phyloP scores from a whole-genome alignment of 2,329 filamentous ascomycete species.

The Ceratocystis harringtonii region DNA sequence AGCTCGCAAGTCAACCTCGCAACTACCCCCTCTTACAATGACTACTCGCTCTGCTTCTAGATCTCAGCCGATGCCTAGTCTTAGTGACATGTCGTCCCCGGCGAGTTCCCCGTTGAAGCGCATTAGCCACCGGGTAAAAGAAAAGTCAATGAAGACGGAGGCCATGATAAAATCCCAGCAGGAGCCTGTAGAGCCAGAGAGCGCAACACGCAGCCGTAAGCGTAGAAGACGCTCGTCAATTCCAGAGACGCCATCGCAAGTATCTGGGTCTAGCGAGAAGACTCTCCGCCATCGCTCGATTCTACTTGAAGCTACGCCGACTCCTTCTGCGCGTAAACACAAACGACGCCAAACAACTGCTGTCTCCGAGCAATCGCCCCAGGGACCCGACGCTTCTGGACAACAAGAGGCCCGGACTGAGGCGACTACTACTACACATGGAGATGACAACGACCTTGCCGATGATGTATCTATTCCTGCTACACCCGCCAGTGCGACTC shows the following conservation, averaged over 20 bases:
- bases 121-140: background rate
- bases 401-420: background rate
- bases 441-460: background rate
- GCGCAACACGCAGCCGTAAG: background rate
- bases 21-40: constrained; percentile 14
- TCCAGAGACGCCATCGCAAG: background rate
- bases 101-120: constrained; percentile 8
- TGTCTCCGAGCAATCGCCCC: background rate
- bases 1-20: constrained; percentile 1
- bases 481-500: background rate
- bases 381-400: background rate
- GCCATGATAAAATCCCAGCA: background rate
- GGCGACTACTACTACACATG: background rate
- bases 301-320: constrained; percentile 3
- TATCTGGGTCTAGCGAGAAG: background rate
- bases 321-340: constrained; percentile 1
- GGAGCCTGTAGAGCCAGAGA: background rate
- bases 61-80: background rate
- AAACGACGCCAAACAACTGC: background rate
- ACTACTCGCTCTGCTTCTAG: constrained; percentile 13
- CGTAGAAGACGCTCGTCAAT: background rate
- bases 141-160: background rate
- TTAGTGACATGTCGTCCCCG: constrained; percentile 6
- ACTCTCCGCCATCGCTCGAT: background rate
- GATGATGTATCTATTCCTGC: background rate